Evolutionary conservation across 495 filamentous ascomycete species (phyloP).

Genomic region (Penicillium chermesinum): DNA sequence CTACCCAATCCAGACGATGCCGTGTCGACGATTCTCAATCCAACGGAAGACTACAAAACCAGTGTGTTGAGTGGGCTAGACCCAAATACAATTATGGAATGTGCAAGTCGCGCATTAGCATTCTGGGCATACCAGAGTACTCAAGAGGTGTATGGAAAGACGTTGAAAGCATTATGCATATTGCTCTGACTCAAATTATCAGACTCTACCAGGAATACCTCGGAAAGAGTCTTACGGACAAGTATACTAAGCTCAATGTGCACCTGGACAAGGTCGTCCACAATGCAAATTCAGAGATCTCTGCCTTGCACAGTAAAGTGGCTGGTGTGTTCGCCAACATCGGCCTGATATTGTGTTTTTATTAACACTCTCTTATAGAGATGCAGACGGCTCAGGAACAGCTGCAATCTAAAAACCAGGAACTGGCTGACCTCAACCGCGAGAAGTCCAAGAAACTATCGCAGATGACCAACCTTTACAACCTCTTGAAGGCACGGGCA

Average conservation of each 20-base stretch:
- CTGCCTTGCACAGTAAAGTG: slow-evolving; percentile 58
- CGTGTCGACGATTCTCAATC: slow-evolving; percentile 69
- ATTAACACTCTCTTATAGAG: slow-evolving; percentile 34
- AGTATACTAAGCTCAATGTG: slow-evolving; percentile 60
- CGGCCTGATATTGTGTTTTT: no score
- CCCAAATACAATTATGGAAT: slow-evolving; percentile 85
- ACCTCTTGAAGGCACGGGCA: slow-evolving; percentile 69
- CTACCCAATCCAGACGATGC: slow-evolving; percentile 74
- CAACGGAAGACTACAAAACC: slow-evolving; percentile 90
- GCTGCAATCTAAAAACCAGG: slow-evolving; percentile 70
- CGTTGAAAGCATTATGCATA: neutral
- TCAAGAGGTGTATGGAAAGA: slow-evolving; percentile 69
- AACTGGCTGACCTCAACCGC: slow-evolving; percentile 60
- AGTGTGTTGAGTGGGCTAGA: slow-evolving; percentile 80
- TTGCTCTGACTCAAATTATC: slow-evolving; percentile 8
- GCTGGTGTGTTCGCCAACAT: slow-evolving; percentile 32
- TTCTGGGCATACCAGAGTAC: slow-evolving; percentile 93
- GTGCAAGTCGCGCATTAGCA: slow-evolving; percentile 71
- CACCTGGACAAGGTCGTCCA: slow-evolving; percentile 77
- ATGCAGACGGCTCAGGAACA: slow-evolving; percentile 62
- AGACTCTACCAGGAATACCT: slow-evolving; percentile 81
- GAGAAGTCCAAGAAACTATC: slow-evolving; percentile 73
- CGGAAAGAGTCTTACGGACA: slow-evolving; percentile 67
- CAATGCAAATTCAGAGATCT: slow-evolving; percentile 77
- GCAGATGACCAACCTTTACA: slow-evolving; percentile 79